phyloP scores from a whole-genome alignment of 2,329 filamentous ascomycete genomes.

The Teratosphaeria epicoccoides region DNA sequence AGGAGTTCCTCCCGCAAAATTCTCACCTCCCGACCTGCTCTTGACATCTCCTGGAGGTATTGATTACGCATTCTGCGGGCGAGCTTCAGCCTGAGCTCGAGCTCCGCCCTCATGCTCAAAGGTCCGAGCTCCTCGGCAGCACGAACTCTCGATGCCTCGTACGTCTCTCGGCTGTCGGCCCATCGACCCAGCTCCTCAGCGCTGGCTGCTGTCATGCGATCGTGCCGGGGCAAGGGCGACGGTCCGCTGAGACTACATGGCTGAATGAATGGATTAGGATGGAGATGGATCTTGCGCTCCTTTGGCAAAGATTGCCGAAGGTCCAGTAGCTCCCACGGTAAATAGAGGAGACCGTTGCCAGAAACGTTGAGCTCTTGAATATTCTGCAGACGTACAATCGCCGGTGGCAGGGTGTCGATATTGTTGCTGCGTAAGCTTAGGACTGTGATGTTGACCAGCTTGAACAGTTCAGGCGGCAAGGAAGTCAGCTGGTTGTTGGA shows the following conservation, averaged over 20 bases:
- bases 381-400: constrained; percentile 47
- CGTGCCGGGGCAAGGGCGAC: constrained; percentile 6
- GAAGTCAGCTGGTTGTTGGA: constrained; percentile 46
- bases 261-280: constrained; percentile 50
- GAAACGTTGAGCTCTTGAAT: constrained; percentile 55
- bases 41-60: constrained; percentile 9
- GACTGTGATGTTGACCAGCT: constrained; percentile 50
- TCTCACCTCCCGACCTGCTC: constrained; percentile 5
- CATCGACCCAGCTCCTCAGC: constrained; percentile 8
- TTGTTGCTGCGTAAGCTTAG: constrained; percentile 57
- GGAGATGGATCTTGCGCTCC: constrained; percentile 44
- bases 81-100: constrained; percentile 13
- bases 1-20: constrained; percentile 18
- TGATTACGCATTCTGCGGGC: constrained; percentile 13
- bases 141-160: constrained; percentile 5
- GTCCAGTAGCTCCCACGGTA: constrained; percentile 54
- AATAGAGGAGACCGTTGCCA: constrained; percentile 49
- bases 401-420: constrained; percentile 50
- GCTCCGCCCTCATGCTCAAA: constrained; percentile 10
- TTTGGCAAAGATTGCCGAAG: constrained; percentile 38
- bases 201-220: constrained; percentile 1
- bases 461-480: constrained; percentile 52
- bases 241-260: constrained; percentile 10
- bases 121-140: constrained; percentile 4
- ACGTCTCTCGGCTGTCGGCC: constrained; percentile 8